Evolutionary conservation across 2,329 filamentous ascomycete species (phyloP), one percentile per base, ranked within the genome.

Genomic region (Aspergillus tamarii): DNA sequence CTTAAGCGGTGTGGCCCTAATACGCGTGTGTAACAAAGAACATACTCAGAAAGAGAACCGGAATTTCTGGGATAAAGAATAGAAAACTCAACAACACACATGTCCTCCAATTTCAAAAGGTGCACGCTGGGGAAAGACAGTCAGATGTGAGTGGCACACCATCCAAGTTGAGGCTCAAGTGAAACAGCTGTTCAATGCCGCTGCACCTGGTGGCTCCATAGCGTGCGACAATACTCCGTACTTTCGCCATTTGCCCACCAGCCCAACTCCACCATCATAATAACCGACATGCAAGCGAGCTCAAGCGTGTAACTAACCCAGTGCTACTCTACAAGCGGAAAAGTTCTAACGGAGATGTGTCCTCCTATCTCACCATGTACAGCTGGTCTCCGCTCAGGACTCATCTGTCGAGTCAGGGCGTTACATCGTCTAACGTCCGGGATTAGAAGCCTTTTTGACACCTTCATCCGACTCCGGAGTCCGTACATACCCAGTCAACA

Each of bases 271-370:
- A 52, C 54, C 34, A 12, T 21, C 34, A 14, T 54, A 60, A 45
- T 57, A 62, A 34, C 52, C 41, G 39, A 64, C 48, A 45, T 64
- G 59, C 62, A 62, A 64, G 62, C 62, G 59, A 62, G 59, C 50
- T 57, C 34, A 48, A 48, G 59, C 60, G 45, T 34, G 16, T 34
- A 12, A 48, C 26, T 50, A 59, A 34, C 28, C 36, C 21, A 36
- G 32, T 39, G 16, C 34, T 39, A 41, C 52, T 32, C 28, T 32
- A 32, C 28, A 5, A 52, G 11, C 34, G 28, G 28, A 52, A 48
- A 34, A 10, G 16, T 21, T 30, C 48, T n/a, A n/a, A 52, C 10
- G 26, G 28, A 11, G 48, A 30, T 52, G 34, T 32, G 12, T 55
- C 52, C 11, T 14, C 32, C 30, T 16, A 23, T 19, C 30, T 19